These are phyloP conservation scores for Calocybe indica DNA, from an alignment of 768 basidiomycete genomes.

Conservation along the genomic window DNA sequence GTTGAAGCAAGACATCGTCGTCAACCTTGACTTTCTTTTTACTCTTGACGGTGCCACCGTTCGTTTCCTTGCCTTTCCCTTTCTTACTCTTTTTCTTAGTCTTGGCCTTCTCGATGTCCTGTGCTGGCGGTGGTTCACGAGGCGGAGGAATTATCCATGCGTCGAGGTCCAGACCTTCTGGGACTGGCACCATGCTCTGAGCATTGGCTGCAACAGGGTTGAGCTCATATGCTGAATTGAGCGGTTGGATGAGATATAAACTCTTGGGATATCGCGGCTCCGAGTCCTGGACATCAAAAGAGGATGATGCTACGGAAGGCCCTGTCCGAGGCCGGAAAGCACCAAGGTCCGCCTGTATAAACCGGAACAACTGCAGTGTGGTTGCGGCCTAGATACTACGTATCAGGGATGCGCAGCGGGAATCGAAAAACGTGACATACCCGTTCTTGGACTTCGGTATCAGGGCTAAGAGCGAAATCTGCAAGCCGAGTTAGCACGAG, in stretches of 20 bases:
- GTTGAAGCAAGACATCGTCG: conserved; percentile 28
- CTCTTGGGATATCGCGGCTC: conserved; percentile 80
- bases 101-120: conserved; percentile 38
- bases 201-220: conserved; percentile 79
- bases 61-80: conserved; percentile 19
- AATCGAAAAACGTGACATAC: conserved; percentile 31
- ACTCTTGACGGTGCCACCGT: conserved; percentile 17
- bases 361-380: conserved; percentile 64
- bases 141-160: conserved; percentile 74
- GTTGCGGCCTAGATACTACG: conserved; percentile 64
- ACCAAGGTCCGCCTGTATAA: conserved; percentile 69
- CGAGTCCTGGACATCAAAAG: conserved; percentile 28
- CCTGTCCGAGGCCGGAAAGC: conserved; percentile 39
- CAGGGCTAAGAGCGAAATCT: conserved; percentile 51
- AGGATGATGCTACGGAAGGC: conserved; percentile 28
- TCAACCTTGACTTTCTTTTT: conserved; percentile 29
- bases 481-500: conserved; percentile 52
- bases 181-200: conserved; percentile 75
- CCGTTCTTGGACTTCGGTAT: conserved; percentile 92
- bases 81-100: conserved; percentile 44
- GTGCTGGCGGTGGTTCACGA: conserved; percentile 30
- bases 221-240: conserved; percentile 74
- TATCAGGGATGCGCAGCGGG: background rate
- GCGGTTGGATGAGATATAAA: conserved; percentile 75
- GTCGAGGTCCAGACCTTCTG: conserved; percentile 84